Evolutionary conservation across 805 yeast genomes (phyloP), one percentile per base, ranked within the genome.

Genomic region (Candida railenensis): DNA sequence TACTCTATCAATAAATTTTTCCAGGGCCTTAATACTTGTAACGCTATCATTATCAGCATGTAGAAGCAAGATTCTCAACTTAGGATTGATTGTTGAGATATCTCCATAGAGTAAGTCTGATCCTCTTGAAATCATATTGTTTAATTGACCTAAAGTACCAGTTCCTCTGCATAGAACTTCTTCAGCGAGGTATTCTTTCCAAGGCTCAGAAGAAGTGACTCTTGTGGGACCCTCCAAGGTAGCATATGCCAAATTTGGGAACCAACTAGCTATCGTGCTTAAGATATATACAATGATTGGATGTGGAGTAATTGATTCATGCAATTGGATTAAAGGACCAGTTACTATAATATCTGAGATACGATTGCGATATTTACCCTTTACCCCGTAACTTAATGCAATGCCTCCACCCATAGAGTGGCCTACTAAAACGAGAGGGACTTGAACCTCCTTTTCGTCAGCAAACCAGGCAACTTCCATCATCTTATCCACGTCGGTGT

Each of bases 321-420:
- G 22, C 15, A 38, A 15, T 25, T 14, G 21, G 14, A 51, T 34
- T 22, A 46, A 30, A 2, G 54, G 54, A 32, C 52, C 28, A 5
- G 48, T 41, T 2, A 45, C 44, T 15, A 48, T 34, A 34, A 40
- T 22, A 19, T 22, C 11, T 3, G 16, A 21, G 2, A 49, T 38
- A 12, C 18, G 11, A 8, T 46, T 9, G 14, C 49, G 32, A 20
- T 52, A 43, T 30, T 48, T 47, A 5, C 55, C 55, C 3, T 22
- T 15, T 2, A 22, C 34, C 19, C 42, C 28, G 34, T 52, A 52
- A 8, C 40, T 28, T 25, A 49, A 45, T 2, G 48, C 49, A 9
- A 50, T 28, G 9, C 45, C 43, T 4, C 55, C 55, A 9, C 55
- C 55, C 52, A 50, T 45, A 4, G 53, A 50, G 41, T 52, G 53